Conservation (phyloP, 768 basidiomycete genomes). For the Cystofilobasidium macerans region DNA sequence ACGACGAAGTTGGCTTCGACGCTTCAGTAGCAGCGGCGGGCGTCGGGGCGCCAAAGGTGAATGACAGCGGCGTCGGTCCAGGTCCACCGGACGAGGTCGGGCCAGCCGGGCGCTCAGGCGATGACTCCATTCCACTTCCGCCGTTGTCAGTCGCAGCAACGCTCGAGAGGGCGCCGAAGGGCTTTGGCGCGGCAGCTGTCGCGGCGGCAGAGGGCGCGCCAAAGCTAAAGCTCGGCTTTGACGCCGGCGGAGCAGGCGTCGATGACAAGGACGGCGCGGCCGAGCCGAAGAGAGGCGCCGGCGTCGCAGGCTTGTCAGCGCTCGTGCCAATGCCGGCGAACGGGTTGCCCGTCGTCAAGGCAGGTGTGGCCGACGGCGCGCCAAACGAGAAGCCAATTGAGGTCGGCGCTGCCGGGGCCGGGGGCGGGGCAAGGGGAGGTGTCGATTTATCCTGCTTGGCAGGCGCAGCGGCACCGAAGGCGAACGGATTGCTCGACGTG, state of each 20-base stretch:
- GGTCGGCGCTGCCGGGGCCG: not conserved
- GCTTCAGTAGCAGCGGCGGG: not conserved
- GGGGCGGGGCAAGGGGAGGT: not conserved
- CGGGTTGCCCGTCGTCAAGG: not conserved
- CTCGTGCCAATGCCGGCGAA: not conserved
- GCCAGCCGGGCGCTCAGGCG: not conserved
- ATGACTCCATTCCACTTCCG: not conserved
- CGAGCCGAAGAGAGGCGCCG: not conserved
- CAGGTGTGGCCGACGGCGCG: not conserved
- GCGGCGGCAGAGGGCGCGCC: not conserved
- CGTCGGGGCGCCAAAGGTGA: not conserved
- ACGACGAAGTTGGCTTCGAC: not conserved
- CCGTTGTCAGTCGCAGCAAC: not conserved
- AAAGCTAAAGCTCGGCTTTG: constrained; percentile 3
- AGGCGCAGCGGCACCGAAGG: not conserved
- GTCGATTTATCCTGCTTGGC: not conserved
- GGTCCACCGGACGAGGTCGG: not conserved
- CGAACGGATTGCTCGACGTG: not conserved
- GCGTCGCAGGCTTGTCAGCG: not conserved
- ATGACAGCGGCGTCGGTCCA: not conserved
- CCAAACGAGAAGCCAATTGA: constrained; percentile 1
- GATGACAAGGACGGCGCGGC: not conserved
- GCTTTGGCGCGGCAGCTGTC: not conserved
- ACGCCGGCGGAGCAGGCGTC: not conserved
- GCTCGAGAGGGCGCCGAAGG: not conserved